Evolutionary conservation across 805 yeast genomes (phyloP), one percentile per base, ranked within the genome.

Genomic region (Saturnispora besseyi): DNA sequence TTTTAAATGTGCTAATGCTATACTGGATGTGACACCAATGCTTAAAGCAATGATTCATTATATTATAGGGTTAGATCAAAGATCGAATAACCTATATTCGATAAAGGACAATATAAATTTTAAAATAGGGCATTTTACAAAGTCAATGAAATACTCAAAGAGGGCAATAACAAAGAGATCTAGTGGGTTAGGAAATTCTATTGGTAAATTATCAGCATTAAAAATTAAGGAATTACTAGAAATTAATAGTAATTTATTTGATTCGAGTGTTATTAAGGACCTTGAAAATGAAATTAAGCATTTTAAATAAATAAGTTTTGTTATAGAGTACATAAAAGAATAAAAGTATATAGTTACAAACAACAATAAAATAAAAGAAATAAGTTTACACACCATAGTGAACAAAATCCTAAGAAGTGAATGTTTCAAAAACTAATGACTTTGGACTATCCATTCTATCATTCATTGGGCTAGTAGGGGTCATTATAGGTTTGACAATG

Each of bases 31-130:
- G 21, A n/a, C 62, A 1, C 68, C 68, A 5, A 42, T 62, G 29
- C 47, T 64, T 13, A 40, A 57, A 7, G 57, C 68, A 1, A 43
- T 63, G n/a, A 18, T 59, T 3, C 62, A 56, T 42, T 60, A 55
- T 24, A 57, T 60, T 18, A 48, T 48, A 21, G 64, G 59, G 5
- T 43, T 54, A 37, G 44, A 46, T 36, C 51, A 38, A n/a, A 33
- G 40, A 24, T 30, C 29, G 5, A 51, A 53, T 38, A 49, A 45
- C 22, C 28, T 48, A 6, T 33, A 50, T 3, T 37, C 55, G 2
- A 61, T 59, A 24, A 13, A 51, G 3, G 61, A 59, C 5, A 57
- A 56, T 38, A 29, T 61, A 5, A 57, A 57, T 33, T 24, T 21
- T 1, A 53, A 47, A 38, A 48, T 62, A 3, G 58, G 53, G 46